Percentiles rank a stretch among this genome's conserved stretches.
These are phyloP conservation scores for Pseudogymnoascus pannorum DNA, from an alignment of 2,329 filamentous ascomycete species.

Conservation along the genomic window DNA sequence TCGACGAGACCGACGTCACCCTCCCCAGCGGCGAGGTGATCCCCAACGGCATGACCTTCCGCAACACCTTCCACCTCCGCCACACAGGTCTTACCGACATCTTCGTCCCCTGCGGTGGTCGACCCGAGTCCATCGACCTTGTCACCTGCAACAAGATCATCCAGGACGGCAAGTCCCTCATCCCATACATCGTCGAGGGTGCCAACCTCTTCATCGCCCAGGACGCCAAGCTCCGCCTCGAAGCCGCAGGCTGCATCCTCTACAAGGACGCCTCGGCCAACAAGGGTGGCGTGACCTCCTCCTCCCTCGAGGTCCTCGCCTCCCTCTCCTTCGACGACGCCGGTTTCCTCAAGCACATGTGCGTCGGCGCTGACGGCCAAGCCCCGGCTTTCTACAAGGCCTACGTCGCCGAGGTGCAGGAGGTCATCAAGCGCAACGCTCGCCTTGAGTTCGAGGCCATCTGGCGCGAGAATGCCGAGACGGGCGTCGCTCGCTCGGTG, in stretches of 20 bases:
- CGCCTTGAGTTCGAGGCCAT: constrained; percentile 94
- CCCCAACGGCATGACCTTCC: constrained; percentile 88
- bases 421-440: constrained; percentile 85
- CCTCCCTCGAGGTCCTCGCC: constrained; percentile 90
- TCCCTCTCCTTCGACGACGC: constrained; percentile 89
- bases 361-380: constrained; percentile 66
- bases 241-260: constrained; percentile 88
- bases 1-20: constrained; percentile 84
- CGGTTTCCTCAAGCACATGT: constrained; percentile 90
- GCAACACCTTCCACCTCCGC: constrained; percentile 93
- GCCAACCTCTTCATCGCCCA: constrained; percentile 99
- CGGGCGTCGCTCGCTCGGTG: constrained; percentile 71
- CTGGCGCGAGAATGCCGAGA: constrained; percentile 87
- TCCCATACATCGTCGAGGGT: constrained; percentile 95
- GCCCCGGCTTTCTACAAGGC: constrained; percentile 85
- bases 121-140: constrained; percentile 93
- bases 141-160: constrained; percentile 83
- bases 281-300: constrained; percentile 97
- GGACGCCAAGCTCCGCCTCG: constrained; percentile 89
- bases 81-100: constrained; percentile 69
- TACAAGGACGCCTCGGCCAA: constrained; percentile 98
- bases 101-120: constrained; percentile 93
- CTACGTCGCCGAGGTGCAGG: constrained; percentile 88
- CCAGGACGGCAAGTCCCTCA: constrained; percentile 74
- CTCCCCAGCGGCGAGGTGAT: constrained; percentile 81